These are phyloP conservation scores for Teunomyces stri DNA, from an alignment of 805 yeast species.

Conservation along the genomic window DNA sequence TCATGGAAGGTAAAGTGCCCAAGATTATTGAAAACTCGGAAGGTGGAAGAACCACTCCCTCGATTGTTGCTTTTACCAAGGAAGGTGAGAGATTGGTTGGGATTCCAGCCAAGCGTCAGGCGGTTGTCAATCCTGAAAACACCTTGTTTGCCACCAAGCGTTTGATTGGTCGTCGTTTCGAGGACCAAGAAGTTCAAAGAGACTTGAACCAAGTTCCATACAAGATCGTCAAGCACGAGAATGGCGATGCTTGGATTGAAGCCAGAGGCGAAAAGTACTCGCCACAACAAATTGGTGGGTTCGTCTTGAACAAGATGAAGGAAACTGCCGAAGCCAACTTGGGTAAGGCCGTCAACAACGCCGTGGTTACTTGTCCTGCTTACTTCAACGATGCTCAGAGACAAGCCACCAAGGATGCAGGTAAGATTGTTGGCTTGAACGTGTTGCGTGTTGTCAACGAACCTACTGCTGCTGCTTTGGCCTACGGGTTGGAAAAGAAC, in stretches of 20 bases:
- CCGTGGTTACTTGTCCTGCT: slow-evolving; percentile 90
- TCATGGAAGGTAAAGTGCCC: slow-evolving; percentile 76
- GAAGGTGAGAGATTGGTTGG: slow-evolving; percentile 92
- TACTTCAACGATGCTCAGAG: slow-evolving; percentile 89
- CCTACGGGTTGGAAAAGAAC: slow-evolving; percentile 87
- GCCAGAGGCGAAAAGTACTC: slow-evolving; percentile 86
- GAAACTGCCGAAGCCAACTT: slow-evolving; percentile 94
- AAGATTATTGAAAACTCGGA: slow-evolving; percentile 74
- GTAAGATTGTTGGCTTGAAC: slow-evolving; percentile 93
- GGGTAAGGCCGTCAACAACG: slow-evolving; percentile 83
- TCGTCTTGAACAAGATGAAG: slow-evolving; percentile 92
- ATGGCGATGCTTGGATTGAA: slow-evolving; percentile 96
- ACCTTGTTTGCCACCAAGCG: slow-evolving; percentile 94
- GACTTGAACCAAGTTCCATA: slow-evolving; percentile 87
- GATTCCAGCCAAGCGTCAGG: slow-evolving; percentile 94
- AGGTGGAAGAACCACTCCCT: slow-evolving; percentile 75
- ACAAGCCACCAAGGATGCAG: slow-evolving; percentile 95
- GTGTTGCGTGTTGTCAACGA: slow-evolving; percentile 87
- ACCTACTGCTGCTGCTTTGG: slow-evolving; percentile 93
- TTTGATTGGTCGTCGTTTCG: slow-evolving; percentile 89
- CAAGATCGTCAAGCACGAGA: slow-evolving; percentile 82
- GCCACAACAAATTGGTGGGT: slow-evolving; percentile 95
- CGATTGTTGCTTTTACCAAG: slow-evolving; percentile 90
- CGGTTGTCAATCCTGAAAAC: slow-evolving; percentile 90
- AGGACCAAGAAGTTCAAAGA: slow-evolving; percentile 86